phyloP scores from a whole-genome alignment of 331 rosid species.

The Acacia concinna region DNA sequence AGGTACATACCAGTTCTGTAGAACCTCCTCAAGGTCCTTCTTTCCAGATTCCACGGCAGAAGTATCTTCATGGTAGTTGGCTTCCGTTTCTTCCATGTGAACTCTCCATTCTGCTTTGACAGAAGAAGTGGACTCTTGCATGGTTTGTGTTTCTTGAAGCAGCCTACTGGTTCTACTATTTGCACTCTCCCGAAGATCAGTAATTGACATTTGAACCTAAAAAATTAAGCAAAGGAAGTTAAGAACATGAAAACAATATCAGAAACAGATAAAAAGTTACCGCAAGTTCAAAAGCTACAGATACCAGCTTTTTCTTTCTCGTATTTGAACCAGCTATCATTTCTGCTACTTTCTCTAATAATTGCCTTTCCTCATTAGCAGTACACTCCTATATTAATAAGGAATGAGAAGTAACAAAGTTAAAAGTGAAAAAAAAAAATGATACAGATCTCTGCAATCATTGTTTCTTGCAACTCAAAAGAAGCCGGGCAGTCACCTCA shows the following conservation, averaged over 20 bases:
- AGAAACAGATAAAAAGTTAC: background rate
- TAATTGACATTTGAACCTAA: constrained; percentile 86
- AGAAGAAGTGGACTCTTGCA: constrained; percentile 81
- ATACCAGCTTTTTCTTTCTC: constrained; percentile 92
- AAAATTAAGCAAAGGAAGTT: constrained; percentile 3
- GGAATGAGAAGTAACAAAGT: constrained; percentile 8
- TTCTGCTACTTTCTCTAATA: constrained; percentile 92
- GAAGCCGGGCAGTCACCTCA: constrained; percentile 61
- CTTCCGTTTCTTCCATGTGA: constrained; percentile 88
- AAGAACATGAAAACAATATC: background rate
- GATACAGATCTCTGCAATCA: background rate
- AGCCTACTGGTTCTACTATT: constrained; percentile 71
- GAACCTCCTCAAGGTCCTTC: constrained; percentile 81
- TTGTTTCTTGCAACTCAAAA: constrained; percentile 3
- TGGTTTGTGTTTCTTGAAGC: constrained; percentile 80
- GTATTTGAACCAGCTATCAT: constrained; percentile 41
- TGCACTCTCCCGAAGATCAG: constrained; percentile 93
- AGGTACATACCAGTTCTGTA: constrained; percentile 72
- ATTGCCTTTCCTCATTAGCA: constrained; percentile 84
- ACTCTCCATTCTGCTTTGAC: constrained; percentile 77
- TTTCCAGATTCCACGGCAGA: constrained; percentile 82
- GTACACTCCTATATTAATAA: constrained; percentile 75
- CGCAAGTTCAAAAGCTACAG: constrained; percentile 20
- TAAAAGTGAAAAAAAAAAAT: background rate
- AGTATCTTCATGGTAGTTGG: constrained; percentile 74